phyloP scores from a whole-genome alignment of 345 rosid genomes.

The Zanthoxylum bungeanum region DNA sequence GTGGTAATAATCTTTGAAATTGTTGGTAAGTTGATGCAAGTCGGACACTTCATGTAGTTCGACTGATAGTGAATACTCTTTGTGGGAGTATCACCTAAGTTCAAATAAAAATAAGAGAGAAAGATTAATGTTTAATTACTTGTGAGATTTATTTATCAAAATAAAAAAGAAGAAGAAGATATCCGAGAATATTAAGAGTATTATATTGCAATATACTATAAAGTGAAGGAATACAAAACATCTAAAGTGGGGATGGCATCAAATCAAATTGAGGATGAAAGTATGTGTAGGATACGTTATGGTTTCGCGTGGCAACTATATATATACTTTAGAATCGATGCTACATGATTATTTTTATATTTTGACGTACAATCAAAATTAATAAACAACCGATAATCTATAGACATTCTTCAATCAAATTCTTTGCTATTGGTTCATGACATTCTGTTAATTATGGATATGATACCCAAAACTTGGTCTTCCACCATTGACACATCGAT shows the following conservation, averaged over 20 bases:
- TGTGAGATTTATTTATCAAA: too few relatives aligned
- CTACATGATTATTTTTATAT: not conserved
- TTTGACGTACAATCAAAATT: constrained; percentile 6
- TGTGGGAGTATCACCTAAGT: too few relatives aligned
- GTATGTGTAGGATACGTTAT: not conserved
- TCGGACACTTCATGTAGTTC: too few relatives aligned
- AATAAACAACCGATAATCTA: not conserved
- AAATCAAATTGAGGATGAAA: constrained; percentile 5
- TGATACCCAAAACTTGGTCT: not conserved
- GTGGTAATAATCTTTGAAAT: too few relatives aligned
- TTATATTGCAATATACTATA: not conserved
- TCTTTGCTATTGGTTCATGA: not conserved
- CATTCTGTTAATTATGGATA: not conserved
- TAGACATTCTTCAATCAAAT: not conserved
- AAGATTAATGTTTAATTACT: too few relatives aligned
- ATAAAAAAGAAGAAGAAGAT: not conserved
- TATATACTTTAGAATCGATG: constrained; percentile 25
- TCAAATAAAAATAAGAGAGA: too few relatives aligned
- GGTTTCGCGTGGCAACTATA: not conserved
- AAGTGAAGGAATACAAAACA: not conserved
- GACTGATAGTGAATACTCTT: too few relatives aligned
- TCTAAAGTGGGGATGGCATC: too few relatives aligned
- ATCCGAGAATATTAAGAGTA: not conserved
- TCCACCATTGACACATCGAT: not conserved
- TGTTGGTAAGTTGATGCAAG: too few relatives aligned